Conservation (phyloP, 1,284 basidiomycete genomes). For the Ceratobasidium sp. region DNA sequence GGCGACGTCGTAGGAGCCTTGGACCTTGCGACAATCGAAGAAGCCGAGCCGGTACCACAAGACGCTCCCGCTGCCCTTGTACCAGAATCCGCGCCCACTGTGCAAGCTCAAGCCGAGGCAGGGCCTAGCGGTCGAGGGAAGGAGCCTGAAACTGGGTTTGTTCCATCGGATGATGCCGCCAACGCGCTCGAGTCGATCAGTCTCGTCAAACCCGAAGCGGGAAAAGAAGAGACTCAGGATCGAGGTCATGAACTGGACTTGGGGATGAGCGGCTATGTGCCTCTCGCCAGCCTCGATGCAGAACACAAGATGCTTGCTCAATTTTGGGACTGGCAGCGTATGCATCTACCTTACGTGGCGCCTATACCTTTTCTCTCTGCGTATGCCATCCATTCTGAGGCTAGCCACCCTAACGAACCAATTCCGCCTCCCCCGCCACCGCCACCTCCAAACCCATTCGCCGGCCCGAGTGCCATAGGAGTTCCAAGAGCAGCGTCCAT, state of each 20-base stretch:
- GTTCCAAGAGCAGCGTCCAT: conserved; percentile 23
- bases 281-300: neutral
- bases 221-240: neutral
- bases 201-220: neutral
- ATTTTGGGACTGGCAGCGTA: conserved; percentile 41
- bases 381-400: conserved; percentile 26
- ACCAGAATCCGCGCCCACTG: neutral
- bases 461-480: conserved; percentile 14
- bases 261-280: conserved; percentile 23
- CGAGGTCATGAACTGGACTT: conserved; percentile 4
- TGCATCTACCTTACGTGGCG: conserved; percentile 35
- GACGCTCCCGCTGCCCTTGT: neutral
- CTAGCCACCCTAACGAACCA: conserved; percentile 22
- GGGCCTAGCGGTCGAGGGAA: neutral
- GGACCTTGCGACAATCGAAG: neutral
- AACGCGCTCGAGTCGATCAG: neutral
- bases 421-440: conserved; percentile 31
- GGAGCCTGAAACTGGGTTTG: neutral
- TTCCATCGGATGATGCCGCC: conserved; percentile 14
- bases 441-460: conserved; percentile 22
- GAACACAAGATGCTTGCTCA: conserved; percentile 37
- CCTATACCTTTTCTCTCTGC: conserved; percentile 39
- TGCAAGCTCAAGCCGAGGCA: neutral
- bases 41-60: neutral
- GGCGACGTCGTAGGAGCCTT: neutral